These are phyloP conservation scores for Linnemannia elongata DNA, from an alignment of 192 early-diverging fungal species.

Conservation along the genomic window DNA sequence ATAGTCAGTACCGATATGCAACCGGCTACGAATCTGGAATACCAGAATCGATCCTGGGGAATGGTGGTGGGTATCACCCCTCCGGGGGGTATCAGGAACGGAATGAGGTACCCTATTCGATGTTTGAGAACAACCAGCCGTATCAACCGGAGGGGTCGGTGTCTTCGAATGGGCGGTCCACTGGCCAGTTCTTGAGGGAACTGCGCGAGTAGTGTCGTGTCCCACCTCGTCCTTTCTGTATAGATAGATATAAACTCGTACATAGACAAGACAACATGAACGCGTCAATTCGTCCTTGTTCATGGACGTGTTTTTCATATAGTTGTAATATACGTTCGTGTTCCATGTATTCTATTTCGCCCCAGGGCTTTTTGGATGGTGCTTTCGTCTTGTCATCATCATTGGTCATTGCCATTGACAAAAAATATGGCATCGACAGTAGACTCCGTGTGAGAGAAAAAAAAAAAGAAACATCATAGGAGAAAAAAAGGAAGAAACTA, in stretches of 20 bases:
- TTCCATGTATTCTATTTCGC: not conserved
- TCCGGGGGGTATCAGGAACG: not conserved
- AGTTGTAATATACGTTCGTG: too few species aligned
- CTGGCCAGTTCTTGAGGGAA: slow-evolving; percentile 38
- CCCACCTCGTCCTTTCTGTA: not conserved
- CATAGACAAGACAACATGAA: not conserved
- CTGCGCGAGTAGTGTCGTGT: slow-evolving; percentile 27
- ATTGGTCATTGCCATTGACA: not conserved
- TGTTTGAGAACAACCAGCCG: not conserved
- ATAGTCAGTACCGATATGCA: slow-evolving; percentile 24
- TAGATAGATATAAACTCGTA: not conserved
- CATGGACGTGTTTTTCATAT: too few species aligned
- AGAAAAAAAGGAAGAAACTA: not conserved
- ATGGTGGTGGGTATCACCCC: slow-evolving; percentile 2
- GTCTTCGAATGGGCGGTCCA: not conserved
- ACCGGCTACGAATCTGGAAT: not conserved
- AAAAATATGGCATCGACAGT: not conserved
- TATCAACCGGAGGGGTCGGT: not conserved
- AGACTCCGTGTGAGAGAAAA: not conserved
- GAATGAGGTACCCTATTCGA: not conserved
- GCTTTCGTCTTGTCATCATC: not conserved
- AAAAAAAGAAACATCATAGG: not conserved
- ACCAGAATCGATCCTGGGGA: not conserved
- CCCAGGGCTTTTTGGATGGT: not conserved
- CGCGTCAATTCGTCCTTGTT: not conserved